Base-by-base conservation (phyloP, 805 yeast species). In the Ogataea nakhonphanomensis region DNA sequence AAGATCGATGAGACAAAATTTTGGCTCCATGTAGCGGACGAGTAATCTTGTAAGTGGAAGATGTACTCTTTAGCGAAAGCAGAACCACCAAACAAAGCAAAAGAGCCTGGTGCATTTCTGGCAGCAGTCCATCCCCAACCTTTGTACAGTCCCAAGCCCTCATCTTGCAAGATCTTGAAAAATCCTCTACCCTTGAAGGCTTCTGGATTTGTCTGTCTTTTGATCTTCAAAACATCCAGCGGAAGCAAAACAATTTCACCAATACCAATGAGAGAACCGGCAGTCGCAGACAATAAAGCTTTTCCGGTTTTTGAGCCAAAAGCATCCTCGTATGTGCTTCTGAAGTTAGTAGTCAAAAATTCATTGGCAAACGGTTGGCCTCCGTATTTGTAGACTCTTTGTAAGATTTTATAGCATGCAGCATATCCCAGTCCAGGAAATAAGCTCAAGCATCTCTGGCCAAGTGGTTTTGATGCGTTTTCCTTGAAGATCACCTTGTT, bases 111-210 rank as follows among this genome's bases (percentile, higher is more conserved):
- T 2, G 98, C 97, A 64, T 93, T 93, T 78, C 99, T 84, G 31
- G 99, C 99, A 54, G 95, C 95, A 45, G 99, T 93, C 99, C 99
- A 93, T 44, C 97, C 98, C 95, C 97, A 90, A 51, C 99, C 99
- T 63, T 96, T 77, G 71, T 93, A 93, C 54, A 93, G 73, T 17
- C 93, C 88, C 44, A 88, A 74, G 13, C 99, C 98, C 69, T 93
- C 99, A 61, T 93, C 99, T 41, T 72, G 59, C 45, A 93, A 62
- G 58, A 93, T 87, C 66, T 77, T 84, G 52, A 90, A 46, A 69
- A 93, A 90, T 8, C 99, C 98, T 72, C 99, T 85, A 55, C 99
- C 99, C 67, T 81, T 84, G 78, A 93, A 93, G n/a, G 98, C 72
- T 67, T 91, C 99, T n/a, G 99, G 99, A 73, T 93, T 93, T 40